These are phyloP conservation scores for Serendipita sp. DNA, from an alignment of 768 basidiomycete genomes.

Conservation along the genomic window DNA sequence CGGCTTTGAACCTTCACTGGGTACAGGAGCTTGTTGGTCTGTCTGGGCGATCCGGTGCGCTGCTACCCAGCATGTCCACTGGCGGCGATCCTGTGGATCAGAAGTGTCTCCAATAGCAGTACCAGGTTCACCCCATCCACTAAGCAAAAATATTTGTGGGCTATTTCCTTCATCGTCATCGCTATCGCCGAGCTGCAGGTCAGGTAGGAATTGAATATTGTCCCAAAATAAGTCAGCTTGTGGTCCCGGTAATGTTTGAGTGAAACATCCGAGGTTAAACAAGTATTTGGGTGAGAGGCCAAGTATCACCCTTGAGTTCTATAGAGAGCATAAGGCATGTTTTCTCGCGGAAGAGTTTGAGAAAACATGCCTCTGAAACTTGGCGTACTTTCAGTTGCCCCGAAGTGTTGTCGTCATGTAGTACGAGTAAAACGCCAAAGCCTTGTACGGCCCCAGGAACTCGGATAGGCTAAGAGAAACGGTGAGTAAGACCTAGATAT, in stretches of 20 bases:
- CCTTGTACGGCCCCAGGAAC: conserved; percentile 70
- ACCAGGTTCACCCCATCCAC: conserved; percentile 54
- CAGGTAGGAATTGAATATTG: conserved; percentile 49
- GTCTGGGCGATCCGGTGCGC: conserved; percentile 27
- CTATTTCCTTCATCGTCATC: conserved; percentile 27
- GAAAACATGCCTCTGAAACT: conserved; percentile 50
- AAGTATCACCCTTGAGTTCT: conserved; percentile 63
- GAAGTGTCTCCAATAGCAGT: conserved; percentile 21
- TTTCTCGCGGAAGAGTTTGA: not conserved
- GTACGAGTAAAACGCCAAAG: conserved; percentile 62
- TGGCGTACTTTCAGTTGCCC: conserved; percentile 47
- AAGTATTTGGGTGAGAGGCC: conserved; percentile 55
- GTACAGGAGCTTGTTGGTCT: conserved; percentile 20
- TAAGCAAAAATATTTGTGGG: conserved; percentile 52
- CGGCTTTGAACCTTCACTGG: not conserved
- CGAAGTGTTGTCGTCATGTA: conserved; percentile 41
- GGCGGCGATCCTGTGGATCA: conserved; percentile 21
- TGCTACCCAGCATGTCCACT: conserved; percentile 58
- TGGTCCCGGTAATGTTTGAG: conserved; percentile 44
- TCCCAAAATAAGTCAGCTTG: conserved; percentile 58
- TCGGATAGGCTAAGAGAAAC: conserved; percentile 43
- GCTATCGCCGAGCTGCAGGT: conserved; percentile 25
- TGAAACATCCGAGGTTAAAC: conserved; percentile 57
- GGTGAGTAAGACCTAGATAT: not conserved
- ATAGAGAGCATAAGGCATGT: not conserved